These are phyloP conservation scores for Termitomyces eurrhizus DNA, from an alignment of 768 basidiomycete genomes.

Conservation along the genomic window DNA sequence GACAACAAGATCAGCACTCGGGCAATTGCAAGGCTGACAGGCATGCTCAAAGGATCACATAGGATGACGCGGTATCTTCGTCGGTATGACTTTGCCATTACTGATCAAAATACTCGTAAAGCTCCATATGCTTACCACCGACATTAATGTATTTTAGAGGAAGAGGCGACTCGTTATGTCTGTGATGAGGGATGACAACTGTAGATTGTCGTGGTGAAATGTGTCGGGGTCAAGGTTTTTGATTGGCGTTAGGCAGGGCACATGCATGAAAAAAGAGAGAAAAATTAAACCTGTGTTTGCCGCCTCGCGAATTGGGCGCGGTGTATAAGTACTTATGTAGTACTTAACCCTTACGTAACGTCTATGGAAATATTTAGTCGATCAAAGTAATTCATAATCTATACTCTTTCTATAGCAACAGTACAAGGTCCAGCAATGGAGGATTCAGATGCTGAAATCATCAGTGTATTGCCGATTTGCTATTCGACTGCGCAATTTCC, in stretches of 20 bases:
- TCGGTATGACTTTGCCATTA: slow-evolving; percentile 96
- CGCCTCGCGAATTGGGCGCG: too few relatives aligned
- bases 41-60: too few relatives aligned
- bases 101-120: slow-evolving; percentile 85
- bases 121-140: slow-evolving; percentile 78
- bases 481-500: slow-evolving; percentile 59
- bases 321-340: neutral
- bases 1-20: too few relatives aligned
- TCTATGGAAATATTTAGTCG: neutral
- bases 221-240: neutral
- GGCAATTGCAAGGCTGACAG: too few relatives aligned
- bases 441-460: slow-evolving; percentile 52
- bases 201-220: slow-evolving; percentile 4
- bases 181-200: too few relatives aligned
- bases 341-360: neutral
- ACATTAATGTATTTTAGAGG: slow-evolving; percentile 84
- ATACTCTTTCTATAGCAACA: neutral
- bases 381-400: neutral
- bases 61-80: too few relatives aligned
- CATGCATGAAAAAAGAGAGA: neutral
- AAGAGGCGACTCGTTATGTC: slow-evolving; percentile 64
- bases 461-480: slow-evolving; percentile 68
- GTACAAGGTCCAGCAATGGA: slow-evolving; percentile 17
- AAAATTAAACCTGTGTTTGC: too few relatives aligned
- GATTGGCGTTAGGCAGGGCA: neutral